Evolutionary conservation across 441 rosid species (phyloP), one percentile per base, ranked within the genome.

Genomic region (Croton setiger): DNA sequence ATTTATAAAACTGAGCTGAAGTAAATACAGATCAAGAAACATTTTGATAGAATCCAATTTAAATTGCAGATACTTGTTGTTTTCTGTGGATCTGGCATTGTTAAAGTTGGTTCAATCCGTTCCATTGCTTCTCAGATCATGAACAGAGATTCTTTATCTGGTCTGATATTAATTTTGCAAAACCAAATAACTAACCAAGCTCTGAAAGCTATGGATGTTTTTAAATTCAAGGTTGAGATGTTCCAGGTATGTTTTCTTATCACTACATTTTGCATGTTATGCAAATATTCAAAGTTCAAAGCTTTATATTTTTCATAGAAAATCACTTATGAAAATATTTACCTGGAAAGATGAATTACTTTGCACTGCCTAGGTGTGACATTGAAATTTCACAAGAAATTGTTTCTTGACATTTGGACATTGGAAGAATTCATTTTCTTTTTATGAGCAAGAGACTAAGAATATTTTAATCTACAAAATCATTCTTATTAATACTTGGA

Each of bases 121-220:
- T 63, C 73, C 70, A 82, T 92, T 68, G 82, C 86, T 53, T 75
- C 76, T 70, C 86, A 81, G 64, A 80, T 92, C 75, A 81, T 75
- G 35, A 86, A 81, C 68, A 85, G 72, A 80, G 98, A 84, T 53
- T 81, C 76, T 49, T 77, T 94, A 58, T 77, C 83, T 23, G 86
- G 91, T 20, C 76, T 94, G 76, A 86, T 94, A 41, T 61, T 94
- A 44, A 66, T 94, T 68, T 74, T 94, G 82, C 92, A 90, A 84
- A 87, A 73, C 73, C 78, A 84, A 20, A 87, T 90, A 44, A 87
- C 99, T 44, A 86, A 67, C 66, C 97, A 86, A 79, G 99, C 98
- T 66, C 43, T 65, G 75, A 92, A 87, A 78, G 90, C 98, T 64
- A 47, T 86, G 53, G 94, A 90, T 66, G 82, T 84, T 52, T 87